A percentile compares a stretch with the other conserved stretches of the same genome.
phyloP scores from a whole-genome alignment of 805 yeast genomes.

The Metschnikowia arizonensis region DNA sequence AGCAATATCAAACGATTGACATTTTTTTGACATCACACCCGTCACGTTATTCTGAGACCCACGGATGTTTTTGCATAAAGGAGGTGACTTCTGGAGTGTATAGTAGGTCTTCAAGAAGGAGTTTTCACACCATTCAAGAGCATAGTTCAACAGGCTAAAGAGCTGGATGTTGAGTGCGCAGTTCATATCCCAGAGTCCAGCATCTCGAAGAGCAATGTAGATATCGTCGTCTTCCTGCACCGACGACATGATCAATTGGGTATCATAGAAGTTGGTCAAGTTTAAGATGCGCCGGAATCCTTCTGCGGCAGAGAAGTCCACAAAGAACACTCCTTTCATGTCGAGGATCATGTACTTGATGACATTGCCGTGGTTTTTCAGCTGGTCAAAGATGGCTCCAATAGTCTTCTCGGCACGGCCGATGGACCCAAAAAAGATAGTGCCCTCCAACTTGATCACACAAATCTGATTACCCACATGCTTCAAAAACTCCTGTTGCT shows the following conservation, averaged over 20 bases:
- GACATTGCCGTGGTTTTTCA: conserved; percentile 48
- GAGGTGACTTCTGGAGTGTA: conserved; percentile 25
- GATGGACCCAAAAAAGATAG: conserved; percentile 91
- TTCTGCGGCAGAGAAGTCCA: conserved; percentile 95
- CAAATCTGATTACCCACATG: conserved; percentile 90
- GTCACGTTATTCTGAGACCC: conserved; percentile 8
- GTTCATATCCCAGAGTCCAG: conserved; percentile 61
- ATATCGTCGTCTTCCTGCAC: conserved; percentile 64
- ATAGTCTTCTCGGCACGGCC: conserved; percentile 83
- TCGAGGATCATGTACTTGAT: conserved; percentile 81
- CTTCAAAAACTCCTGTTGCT: conserved; percentile 77
- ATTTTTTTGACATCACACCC: too few species aligned
- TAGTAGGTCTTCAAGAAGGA: conserved; percentile 68
- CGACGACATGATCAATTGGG: conserved; percentile 74
- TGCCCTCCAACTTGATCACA: conserved; percentile 80
- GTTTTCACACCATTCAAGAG: conserved; percentile 96
- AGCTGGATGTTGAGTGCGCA: conserved; percentile 49
- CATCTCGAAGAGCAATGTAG: conserved; percentile 70
- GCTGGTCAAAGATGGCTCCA: conserved; percentile 58
- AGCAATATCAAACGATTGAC: conserved; percentile 23
- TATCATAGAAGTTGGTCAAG: conserved; percentile 61
- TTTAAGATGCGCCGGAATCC: conserved; percentile 86
- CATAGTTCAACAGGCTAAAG: conserved; percentile 76
- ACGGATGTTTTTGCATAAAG: conserved; percentile 9
- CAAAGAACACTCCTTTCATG: conserved; percentile 71